These are phyloP conservation scores for Mimosa pudica DNA, from an alignment of 306 rosid species.

Conservation along the genomic window DNA sequence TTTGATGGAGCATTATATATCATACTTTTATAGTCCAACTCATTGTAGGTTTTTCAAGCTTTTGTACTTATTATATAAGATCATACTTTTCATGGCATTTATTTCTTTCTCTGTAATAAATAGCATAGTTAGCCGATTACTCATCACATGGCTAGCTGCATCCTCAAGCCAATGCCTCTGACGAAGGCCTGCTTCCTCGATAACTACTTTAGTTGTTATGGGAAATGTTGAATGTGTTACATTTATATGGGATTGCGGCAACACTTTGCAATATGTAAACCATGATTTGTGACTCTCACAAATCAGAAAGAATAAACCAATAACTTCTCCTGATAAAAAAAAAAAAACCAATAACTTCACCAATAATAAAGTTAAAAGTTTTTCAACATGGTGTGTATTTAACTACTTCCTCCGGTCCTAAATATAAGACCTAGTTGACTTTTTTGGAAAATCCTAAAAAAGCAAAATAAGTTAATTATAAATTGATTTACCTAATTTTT, in stretches of 20 bases:
- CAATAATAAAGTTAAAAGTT: no score
- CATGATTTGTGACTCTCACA: no score
- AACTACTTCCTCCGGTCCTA: no score
- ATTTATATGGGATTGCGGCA: slow-evolving; percentile 13
- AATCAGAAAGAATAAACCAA: no score
- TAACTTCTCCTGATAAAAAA: no score
- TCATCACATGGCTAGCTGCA: slow-evolving; percentile 36
- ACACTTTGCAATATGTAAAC: not conserved
- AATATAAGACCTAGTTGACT: no score
- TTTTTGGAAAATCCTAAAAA: no score
- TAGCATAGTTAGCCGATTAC: slow-evolving; percentile 31
- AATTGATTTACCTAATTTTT: no score
- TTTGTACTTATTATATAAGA: not conserved
- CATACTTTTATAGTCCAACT: slow-evolving; percentile 24
- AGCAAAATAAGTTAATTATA: no score
- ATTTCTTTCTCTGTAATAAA: slow-evolving; percentile 28
- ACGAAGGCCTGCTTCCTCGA: slow-evolving; percentile 13
- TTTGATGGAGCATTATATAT: no score
- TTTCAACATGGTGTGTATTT: no score
- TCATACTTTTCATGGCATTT: slow-evolving; percentile 32
- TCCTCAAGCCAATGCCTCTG: slow-evolving; percentile 8
- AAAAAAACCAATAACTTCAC: no score
- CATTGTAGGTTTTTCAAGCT: slow-evolving; percentile 37
- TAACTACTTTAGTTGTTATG: slow-evolving; percentile 10
- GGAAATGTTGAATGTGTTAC: slow-evolving; percentile 14